Percentiles rank a stretch among this genome's conserved stretches.
phyloP scores from a whole-genome alignment of 2,329 filamentous ascomycete species.

The Teratosphaeria destructans region DNA sequence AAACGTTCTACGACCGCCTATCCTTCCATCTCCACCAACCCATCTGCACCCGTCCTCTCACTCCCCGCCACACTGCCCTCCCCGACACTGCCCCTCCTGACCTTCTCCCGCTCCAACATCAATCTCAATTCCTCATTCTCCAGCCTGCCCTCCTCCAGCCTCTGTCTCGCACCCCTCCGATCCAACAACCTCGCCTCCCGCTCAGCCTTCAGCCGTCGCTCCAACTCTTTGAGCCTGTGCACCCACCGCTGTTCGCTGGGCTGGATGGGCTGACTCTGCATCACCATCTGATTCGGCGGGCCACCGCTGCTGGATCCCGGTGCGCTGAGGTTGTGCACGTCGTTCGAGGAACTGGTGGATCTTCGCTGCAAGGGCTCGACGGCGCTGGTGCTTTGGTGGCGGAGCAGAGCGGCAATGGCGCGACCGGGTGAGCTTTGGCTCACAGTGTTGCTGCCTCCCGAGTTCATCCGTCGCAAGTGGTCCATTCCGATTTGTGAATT shows the following conservation, averaged over 20 bases:
- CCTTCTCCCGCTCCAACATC: constrained; percentile 50
- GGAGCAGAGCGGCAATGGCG: constrained; percentile 39
- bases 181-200: constrained; percentile 78
- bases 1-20: not conserved
- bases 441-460: not conserved
- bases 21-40: constrained; percentile 1
- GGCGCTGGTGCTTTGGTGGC: constrained; percentile 44
- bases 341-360: constrained; percentile 16
- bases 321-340: not conserved
- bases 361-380: constrained; percentile 31
- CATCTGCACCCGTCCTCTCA: not conserved
- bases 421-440: not conserved
- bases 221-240: constrained; percentile 73
- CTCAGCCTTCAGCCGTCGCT: constrained; percentile 80
- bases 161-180: constrained; percentile 68
- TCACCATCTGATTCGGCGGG: constrained; percentile 34
- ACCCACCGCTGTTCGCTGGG: constrained; percentile 68
- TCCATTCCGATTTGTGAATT: constrained; percentile 7
- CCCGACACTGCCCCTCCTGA: constrained; percentile 22
- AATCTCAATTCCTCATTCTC: constrained; percentile 62
- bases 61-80: constrained; percentile 5
- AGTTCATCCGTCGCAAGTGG: constrained; percentile 8
- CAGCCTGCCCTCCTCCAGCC: constrained; percentile 63
- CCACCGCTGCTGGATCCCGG: constrained; percentile 1
- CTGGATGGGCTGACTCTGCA: constrained; percentile 26